phyloP scores from a whole-genome alignment of 163 green algal genomes.

The Coccomyxa subellipsoidea region DNA sequence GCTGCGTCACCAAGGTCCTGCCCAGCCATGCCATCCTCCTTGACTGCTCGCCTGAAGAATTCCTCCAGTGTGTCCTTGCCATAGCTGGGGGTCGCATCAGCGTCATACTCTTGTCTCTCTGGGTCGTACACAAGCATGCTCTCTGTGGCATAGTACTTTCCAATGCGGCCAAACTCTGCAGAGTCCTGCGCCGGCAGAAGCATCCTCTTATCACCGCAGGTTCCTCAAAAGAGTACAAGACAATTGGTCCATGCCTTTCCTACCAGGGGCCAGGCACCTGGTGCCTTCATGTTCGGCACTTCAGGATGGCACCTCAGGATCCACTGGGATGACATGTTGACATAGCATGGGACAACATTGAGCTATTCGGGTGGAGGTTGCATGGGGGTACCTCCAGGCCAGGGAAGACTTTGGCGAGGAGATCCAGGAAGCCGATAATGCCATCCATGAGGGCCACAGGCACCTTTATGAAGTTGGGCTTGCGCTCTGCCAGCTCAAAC shows the following conservation, averaged over 20 bases:
- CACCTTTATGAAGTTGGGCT: conserved; percentile 85
- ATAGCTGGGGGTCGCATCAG: conserved; percentile 88
- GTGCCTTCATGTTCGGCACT: too few relatives aligned
- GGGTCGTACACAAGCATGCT: conserved; percentile 94
- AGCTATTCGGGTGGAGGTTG: too few relatives aligned
- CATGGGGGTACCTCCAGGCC: conserved; percentile 76
- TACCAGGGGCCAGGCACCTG: too few relatives aligned
- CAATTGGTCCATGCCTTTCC: too few relatives aligned
- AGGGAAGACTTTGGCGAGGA: conserved; percentile 77
- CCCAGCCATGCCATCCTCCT: conserved; percentile 59
- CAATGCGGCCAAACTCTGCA: conserved; percentile 97
- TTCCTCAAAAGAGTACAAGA: too few relatives aligned
- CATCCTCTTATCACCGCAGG: conserved; percentile 81
- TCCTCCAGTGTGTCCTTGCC: conserved; percentile 91
- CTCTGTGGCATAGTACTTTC: conserved; percentile 97
- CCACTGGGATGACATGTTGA: too few relatives aligned
- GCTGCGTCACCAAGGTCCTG: conserved; percentile 65
- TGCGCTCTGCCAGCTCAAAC: conserved; percentile 79
- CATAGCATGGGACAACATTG: too few relatives aligned
- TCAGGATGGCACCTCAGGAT: too few relatives aligned
- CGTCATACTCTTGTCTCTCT: conserved; percentile 65
- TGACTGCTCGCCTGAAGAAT: conserved; percentile 87
- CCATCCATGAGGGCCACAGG: conserved; percentile 95
- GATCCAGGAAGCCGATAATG: conserved; percentile 89
- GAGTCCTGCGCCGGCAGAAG: conserved; percentile 62